Base-by-base conservation (phyloP, 495 filamentous ascomycete species). In the Trichocladium uniseriatum region DNA sequence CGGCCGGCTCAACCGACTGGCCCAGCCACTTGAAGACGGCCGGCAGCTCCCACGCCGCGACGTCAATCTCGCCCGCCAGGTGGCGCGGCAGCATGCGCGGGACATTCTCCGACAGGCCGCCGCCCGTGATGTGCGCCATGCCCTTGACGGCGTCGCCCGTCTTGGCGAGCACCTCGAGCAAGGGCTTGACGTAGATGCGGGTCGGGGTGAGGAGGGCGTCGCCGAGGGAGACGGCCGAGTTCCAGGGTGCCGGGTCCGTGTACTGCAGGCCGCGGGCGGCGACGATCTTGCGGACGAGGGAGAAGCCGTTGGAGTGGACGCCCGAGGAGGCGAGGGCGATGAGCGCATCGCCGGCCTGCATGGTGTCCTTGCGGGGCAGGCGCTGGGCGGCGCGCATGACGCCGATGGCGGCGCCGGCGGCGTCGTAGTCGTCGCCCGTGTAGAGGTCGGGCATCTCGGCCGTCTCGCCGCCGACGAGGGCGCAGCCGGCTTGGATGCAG, bases 381-480 rank as follows among this genome's bases (percentile, higher is more conserved):
- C 89, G 75, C 49, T 77, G 72, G 3, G 72, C 73, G n/a, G 79
- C 66, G 13, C 69, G 61, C 67, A 97, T 84, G 42, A 87, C 86
- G 38, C 92, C 92, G 45, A 89, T 82, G 15, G 89, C 88, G 27
- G 82, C 82, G 51, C 94, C 92, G 16, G 86, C 89, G 13, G 90
- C 87, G 58, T 96, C 90, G 66, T 95, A 97, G 52, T 89, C 83
- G 32, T 86, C 81, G 21, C 75, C 78, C 6, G 80, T 65, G 69
- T 95, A 95, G 67, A 96, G 81, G 38, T 87, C 89, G 6, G 90
- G 90, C 92, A 98, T 95, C 69, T 97, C 92, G 8, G 92, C 92
- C 2, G 92, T 97, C 66, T 98, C 92, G 20, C 92, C 92, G 18
- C 92, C 92, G 36, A 95, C 82, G 6, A 98, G 76, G n/a, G 88